These are phyloP conservation scores for Volvariella surrecta DNA, from an alignment of 1,284 basidiomycete genomes.

Conservation along the genomic window DNA sequence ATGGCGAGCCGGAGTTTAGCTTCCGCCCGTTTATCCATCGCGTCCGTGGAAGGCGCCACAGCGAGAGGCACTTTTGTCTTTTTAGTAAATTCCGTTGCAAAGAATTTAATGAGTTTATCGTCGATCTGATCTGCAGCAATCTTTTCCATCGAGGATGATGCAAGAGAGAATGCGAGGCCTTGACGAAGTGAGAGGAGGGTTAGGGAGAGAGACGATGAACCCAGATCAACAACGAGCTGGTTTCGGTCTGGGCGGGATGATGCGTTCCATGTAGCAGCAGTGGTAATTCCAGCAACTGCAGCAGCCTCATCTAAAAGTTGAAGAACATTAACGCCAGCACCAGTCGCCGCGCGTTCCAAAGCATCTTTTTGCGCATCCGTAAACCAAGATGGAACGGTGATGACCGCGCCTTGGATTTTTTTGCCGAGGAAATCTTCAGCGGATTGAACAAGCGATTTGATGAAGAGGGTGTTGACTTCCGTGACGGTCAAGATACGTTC, in stretches of 20 bases:
- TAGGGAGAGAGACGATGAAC: constrained; percentile 54
- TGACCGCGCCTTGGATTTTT: constrained; percentile 75
- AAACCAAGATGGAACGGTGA: constrained; percentile 79
- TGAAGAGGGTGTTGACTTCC: constrained; percentile 83
- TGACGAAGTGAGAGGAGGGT: constrained; percentile 59
- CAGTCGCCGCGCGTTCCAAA: constrained; percentile 66
- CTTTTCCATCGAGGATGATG: constrained; percentile 36
- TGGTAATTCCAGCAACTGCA: constrained; percentile 60
- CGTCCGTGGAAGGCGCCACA: constrained; percentile 37
- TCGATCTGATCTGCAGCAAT: constrained; percentile 67
- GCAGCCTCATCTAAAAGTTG: constrained; percentile 83
- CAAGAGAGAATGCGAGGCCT: constrained; percentile 55
- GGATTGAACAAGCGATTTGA: constrained; percentile 77
- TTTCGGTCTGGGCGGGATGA: constrained; percentile 45
- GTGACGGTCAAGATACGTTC: constrained; percentile 77
- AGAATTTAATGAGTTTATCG: constrained; percentile 81
- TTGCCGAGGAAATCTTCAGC: constrained; percentile 92
- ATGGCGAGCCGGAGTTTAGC: constrained; percentile 90
- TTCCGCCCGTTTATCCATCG: constrained; percentile 78
- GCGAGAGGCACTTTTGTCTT: constrained; percentile 82
- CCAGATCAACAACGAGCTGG: constrained; percentile 67
- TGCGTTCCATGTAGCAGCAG: constrained; percentile 33
- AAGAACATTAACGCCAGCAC: constrained; percentile 78
- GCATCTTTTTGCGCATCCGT: constrained; percentile 63
- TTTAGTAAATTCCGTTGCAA: constrained; percentile 96